phyloP scores from a whole-genome alignment of 345 rosid genomes.

The Zanthoxylum bungeanum region DNA sequence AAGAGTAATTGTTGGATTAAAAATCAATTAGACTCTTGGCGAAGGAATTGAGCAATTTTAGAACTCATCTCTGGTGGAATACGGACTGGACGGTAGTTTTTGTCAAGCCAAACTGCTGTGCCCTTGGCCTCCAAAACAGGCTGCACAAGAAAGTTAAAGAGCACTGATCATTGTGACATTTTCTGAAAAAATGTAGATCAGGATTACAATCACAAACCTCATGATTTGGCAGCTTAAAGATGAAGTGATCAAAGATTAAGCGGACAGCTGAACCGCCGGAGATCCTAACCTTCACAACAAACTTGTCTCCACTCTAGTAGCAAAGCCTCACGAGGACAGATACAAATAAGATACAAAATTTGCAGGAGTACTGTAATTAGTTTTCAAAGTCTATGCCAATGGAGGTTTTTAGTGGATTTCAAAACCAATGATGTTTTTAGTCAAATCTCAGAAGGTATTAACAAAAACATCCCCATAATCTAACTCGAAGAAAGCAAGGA shows the following conservation, averaged over 20 bases:
- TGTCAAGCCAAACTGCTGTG: slow-evolving; percentile 78
- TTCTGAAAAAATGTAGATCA: not conserved
- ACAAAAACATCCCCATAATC: not conserved
- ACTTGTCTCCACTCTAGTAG: slow-evolving; percentile 69
- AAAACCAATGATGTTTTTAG: not conserved
- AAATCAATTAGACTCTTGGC: slow-evolving; percentile 34
- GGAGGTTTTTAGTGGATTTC: not conserved
- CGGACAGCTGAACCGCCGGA: slow-evolving; percentile 75
- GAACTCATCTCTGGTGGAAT: slow-evolving; percentile 67
- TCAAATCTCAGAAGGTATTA: not conserved
- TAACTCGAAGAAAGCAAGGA: not conserved
- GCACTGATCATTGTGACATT: not conserved
- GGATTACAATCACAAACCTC: slow-evolving; percentile 45
- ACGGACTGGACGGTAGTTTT: slow-evolving; percentile 67
- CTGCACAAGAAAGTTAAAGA: slow-evolving; percentile 27
- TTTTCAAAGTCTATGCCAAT: not conserved
- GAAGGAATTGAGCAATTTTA: slow-evolving; percentile 48
- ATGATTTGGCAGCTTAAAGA: slow-evolving; percentile 63
- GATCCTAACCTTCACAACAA: slow-evolving; percentile 61
- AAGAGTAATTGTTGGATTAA: not conserved
- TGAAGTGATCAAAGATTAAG: slow-evolving; percentile 64
- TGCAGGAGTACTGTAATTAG: not conserved
- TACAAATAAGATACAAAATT: not conserved
- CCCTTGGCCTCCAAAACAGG: slow-evolving; percentile 78
- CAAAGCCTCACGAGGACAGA: slow-evolving; percentile 9